phyloP scores from a whole-genome alignment of 805 yeast genomes.

The Yarrowia divulgata region DNA sequence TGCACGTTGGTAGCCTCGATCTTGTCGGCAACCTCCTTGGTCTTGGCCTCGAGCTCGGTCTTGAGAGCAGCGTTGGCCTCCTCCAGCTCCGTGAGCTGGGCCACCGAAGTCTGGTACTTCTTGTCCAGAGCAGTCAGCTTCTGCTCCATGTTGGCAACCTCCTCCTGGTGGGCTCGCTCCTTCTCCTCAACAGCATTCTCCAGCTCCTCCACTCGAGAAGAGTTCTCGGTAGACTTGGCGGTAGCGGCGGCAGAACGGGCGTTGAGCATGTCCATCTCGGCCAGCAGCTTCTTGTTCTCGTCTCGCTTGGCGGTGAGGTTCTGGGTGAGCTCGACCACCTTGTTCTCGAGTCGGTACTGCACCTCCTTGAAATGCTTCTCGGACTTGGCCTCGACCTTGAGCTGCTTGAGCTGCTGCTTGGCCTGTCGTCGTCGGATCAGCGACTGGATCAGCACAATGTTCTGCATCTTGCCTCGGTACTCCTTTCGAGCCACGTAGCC shows the following conservation, averaged over 20 bases:
- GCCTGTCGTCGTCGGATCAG: slow-evolving; percentile 81
- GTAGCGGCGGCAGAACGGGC: slow-evolving; percentile 41
- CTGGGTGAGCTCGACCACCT: slow-evolving; percentile 95
- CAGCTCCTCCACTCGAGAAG: slow-evolving; percentile 44
- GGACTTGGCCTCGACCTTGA: slow-evolving; percentile 89
- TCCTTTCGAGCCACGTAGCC: slow-evolving; percentile 66
- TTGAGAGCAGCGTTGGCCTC: slow-evolving; percentile 36
- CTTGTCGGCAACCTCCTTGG: slow-evolving; percentile 35
- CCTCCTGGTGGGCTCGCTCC: slow-evolving; percentile 41
- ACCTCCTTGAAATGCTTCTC: slow-evolving; percentile 89
- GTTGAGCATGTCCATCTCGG: slow-evolving; percentile 58
- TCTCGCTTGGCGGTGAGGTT: slow-evolving; percentile 77
- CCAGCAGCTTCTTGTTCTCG: slow-evolving; percentile 76
- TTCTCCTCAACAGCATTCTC: slow-evolving; percentile 46
- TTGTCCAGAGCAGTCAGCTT: slow-evolving; percentile 45
- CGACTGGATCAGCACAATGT: slow-evolving; percentile 78
- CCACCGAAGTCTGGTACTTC: slow-evolving; percentile 46
- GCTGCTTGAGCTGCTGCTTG: slow-evolving; percentile 61
- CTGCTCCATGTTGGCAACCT: slow-evolving; percentile 42
- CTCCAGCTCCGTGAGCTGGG: slow-evolving; percentile 42
- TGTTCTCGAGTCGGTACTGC: slow-evolving; percentile 91
- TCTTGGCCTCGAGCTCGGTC: slow-evolving; percentile 39
- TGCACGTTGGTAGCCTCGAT: slow-evolving; percentile 26
- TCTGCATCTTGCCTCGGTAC: slow-evolving; percentile 57
- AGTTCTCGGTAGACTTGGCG: slow-evolving; percentile 33